phyloP scores from a whole-genome alignment of 1,284 basidiomycete genomes.

The Moesziomyces sp. region DNA sequence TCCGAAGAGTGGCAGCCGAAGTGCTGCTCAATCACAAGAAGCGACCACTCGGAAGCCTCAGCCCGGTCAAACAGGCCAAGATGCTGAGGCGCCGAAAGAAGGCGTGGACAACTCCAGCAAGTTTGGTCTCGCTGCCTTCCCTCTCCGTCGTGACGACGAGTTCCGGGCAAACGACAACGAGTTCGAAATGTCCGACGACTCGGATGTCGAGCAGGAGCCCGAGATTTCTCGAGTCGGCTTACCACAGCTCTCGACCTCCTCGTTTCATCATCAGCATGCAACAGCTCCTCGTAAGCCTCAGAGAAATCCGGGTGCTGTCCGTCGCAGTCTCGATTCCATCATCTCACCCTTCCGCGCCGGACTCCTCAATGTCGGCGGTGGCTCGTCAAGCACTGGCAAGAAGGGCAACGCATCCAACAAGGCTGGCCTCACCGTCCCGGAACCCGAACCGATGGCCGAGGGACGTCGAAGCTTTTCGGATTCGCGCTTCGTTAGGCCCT shows the following conservation, averaged over 20 bases:
- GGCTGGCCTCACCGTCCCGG: conserved; percentile 5
- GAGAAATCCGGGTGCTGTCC: conserved; percentile 27
- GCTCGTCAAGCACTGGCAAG: neutral
- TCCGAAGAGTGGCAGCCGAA: conserved; percentile 10
- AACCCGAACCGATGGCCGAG: conserved; percentile 6
- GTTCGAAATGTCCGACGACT: conserved; percentile 39
- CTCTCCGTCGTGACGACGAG: conserved; percentile 38
- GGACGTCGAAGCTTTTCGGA: conserved; percentile 43
- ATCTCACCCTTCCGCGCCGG: conserved; percentile 46
- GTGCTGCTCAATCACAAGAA: neutral
- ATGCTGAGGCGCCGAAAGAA: neutral
- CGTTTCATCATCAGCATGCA: conserved; percentile 1
- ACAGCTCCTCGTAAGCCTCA: neutral
- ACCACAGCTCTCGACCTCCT: conserved; percentile 4
- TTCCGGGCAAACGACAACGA: conserved; percentile 28
- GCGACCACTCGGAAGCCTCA: conserved; percentile 6
- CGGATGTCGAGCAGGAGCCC: conserved; percentile 7
- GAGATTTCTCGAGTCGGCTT: neutral
- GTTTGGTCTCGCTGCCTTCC: conserved; percentile 28
- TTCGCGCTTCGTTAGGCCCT: conserved; percentile 39
- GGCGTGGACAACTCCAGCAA: conserved; percentile 7
- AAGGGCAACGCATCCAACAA: neutral
- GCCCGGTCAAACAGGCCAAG: neutral
- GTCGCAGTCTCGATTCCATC: conserved; percentile 45
- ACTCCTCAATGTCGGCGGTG: conserved; percentile 13